Base-by-base conservation (phyloP, 768 basidiomycete genomes). In the Psilocybe sp. region DNA sequence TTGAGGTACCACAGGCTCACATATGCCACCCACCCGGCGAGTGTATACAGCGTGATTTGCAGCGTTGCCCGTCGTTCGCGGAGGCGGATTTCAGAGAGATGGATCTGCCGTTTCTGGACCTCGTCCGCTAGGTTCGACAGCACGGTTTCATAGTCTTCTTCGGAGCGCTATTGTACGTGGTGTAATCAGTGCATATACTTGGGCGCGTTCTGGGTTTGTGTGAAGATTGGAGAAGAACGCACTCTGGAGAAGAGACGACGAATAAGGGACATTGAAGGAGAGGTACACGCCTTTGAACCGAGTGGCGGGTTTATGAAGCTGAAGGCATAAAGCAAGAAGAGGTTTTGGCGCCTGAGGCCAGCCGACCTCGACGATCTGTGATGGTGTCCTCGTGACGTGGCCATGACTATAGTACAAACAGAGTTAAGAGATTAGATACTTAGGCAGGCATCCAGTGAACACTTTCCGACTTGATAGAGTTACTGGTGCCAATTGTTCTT, bases 11-110 rank as follows among this genome's bases (percentile, higher is more conserved):
- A 92, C 52, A 89, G 58, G 44, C 74, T 80, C 53, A 86, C 75
- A 68, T 90, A 92, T 15, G 73, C 71, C 43, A 80, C 74, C 91
- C 92, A 94, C 45, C 71, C 66, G 4, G 82, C 81, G 59, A 93
- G 66, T 1, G 89, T 84, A 64, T 91, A 93, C 2, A 92, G 63
- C 0, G 93, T 92, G 43, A 85, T 83, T 40, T 87, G 73, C 44
- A 92, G 73, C 15, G 87, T 88, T 1, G 90, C 76, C 8, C 92
- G 77, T 28, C 89, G 80, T 67, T 96, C 91, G 37, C 92, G 81
- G 47, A 90, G 69, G n/a, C 89, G 83, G 55, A 96, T 88, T 62
- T 92, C 92, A 1, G 86, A 82, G 13, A 94, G 79, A 50, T 80
- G 77, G 37, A 80, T 74, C 67, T 89, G 85, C 12, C 87, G 82